These are phyloP conservation scores for Didymella glomerata DNA, from an alignment of 2,329 filamentous ascomycete species.

Conservation along the genomic window DNA sequence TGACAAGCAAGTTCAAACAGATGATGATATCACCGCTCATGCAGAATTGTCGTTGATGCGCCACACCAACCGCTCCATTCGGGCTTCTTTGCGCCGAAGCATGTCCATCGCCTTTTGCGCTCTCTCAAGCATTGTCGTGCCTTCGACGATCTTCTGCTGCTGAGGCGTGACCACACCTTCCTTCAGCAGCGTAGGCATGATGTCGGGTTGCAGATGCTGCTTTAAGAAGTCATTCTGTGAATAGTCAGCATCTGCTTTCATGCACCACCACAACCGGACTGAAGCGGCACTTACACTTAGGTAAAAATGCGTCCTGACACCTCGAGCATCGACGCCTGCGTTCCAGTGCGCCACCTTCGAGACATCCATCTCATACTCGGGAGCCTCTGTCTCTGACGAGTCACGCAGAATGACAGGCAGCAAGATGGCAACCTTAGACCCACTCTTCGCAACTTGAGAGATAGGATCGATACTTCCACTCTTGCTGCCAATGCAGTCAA, in stretches of 20 bases:
- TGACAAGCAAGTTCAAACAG: slow-evolving; percentile 1
- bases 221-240: slow-evolving; percentile 64
- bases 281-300: slow-evolving; percentile 51
- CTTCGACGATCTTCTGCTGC: slow-evolving; percentile 53
- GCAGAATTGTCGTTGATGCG: slow-evolving; percentile 38
- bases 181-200: slow-evolving; percentile 60
- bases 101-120: slow-evolving; percentile 56
- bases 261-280: background rate
- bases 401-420: slow-evolving; percentile 67
- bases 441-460: slow-evolving; percentile 59
- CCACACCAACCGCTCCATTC: slow-evolving; percentile 57
- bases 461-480: slow-evolving; percentile 49
- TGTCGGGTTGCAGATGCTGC: slow-evolving; percentile 62
- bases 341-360: slow-evolving; percentile 58
- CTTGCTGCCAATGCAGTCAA: slow-evolving; percentile 49
- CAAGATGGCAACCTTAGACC: slow-evolving; percentile 65
- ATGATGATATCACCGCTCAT: slow-evolving; percentile 13
- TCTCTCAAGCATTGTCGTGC: slow-evolving; percentile 52
- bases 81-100: slow-evolving; percentile 55
- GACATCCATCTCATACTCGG: slow-evolving; percentile 65
- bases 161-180: slow-evolving; percentile 55
- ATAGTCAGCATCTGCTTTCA: slow-evolving; percentile 6
- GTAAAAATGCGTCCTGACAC: slow-evolving; percentile 66
- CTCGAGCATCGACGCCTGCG: slow-evolving; percentile 61
- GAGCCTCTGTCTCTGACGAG: slow-evolving; percentile 57